Conservation (phyloP, 2,329 filamentous ascomycete species). For the Ambrosiella cleistominuta region DNA sequence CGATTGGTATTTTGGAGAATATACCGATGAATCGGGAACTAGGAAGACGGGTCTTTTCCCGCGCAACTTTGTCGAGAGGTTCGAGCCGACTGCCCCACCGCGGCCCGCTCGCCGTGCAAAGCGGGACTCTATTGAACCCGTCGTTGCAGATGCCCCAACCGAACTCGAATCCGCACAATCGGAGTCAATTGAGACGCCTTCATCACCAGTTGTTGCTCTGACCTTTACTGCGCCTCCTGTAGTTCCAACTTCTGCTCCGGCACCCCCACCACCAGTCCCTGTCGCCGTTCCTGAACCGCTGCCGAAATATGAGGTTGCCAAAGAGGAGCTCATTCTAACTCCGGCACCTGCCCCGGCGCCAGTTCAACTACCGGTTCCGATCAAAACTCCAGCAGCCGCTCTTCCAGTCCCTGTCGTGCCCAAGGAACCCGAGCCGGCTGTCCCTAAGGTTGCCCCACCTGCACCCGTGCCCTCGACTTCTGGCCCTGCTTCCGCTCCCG, state of each 20-base stretch:
- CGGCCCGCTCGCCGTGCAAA: constrained; percentile 62
- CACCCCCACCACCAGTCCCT: constrained; percentile 16
- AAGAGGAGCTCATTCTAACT: background rate
- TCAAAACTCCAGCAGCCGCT: constrained; percentile 13
- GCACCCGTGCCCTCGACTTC: constrained; percentile 18
- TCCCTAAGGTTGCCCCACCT: constrained; percentile 23
- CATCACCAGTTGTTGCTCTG: background rate
- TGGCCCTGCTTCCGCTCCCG: constrained; percentile 25
- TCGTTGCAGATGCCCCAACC: constrained; percentile 16
- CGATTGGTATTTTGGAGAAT: constrained; percentile 88
- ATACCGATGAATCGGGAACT: constrained; percentile 54
- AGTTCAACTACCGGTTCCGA: constrained; percentile 5
- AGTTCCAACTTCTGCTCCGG: constrained; percentile 13
- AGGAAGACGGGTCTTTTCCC: constrained; percentile 81
- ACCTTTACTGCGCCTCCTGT: constrained; percentile 12
- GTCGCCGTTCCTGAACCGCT: background rate
- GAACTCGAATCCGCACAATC: constrained; percentile 11
- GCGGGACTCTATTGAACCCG: constrained; percentile 33
- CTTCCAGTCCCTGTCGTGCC: constrained; percentile 16
- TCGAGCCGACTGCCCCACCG: constrained; percentile 78
- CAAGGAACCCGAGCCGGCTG: constrained; percentile 16
- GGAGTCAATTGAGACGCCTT: constrained; percentile 5
- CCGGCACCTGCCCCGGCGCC: constrained; percentile 15
- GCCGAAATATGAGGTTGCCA: background rate
- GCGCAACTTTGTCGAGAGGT: constrained; percentile 92